Percentiles rank a stretch among this genome's conserved stretches.
Conservation (phyloP, 345 rosid species). For the Brassica incana region DNA sequence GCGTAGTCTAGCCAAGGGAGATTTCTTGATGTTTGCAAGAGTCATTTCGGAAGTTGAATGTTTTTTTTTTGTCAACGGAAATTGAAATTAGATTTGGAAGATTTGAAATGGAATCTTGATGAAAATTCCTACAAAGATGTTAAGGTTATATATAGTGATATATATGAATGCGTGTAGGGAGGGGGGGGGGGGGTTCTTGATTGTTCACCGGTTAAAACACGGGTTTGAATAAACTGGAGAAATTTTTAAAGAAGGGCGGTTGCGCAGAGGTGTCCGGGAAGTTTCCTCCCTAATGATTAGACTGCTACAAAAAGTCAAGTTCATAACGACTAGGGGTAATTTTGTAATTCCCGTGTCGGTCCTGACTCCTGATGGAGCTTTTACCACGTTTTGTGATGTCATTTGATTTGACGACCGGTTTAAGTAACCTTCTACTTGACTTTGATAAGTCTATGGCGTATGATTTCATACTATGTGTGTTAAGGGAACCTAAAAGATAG, state of each 20-base stretch:
- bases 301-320: slow-evolving; percentile 19
- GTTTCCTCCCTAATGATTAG: slow-evolving; percentile 24
- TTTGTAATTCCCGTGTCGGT: neutral
- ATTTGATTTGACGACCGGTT: neutral
- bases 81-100: neutral
- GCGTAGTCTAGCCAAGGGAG: slow-evolving; percentile 28
- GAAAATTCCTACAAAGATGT: neutral
- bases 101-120: neutral
- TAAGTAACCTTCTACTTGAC: neutral
- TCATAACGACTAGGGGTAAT: slow-evolving; percentile 6
- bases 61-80: too few relatives aligned
- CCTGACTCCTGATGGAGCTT: neutral
- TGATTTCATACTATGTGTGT: neutral
- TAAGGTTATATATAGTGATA: slow-evolving; percentile 5
- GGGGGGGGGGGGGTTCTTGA: slow-evolving; percentile 4
- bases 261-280: slow-evolving; percentile 38
- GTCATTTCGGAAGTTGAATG: slow-evolving; percentile 3
- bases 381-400: neutral
- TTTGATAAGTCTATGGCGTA: neutral
- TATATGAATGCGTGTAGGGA: neutral
- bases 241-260: slow-evolving; percentile 34
- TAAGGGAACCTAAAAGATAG: too few relatives aligned
- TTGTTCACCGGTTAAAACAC: slow-evolving; percentile 28
- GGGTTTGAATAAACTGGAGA: slow-evolving; percentile 23
- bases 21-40: slow-evolving; percentile 14